Conservation (phyloP, 2,329 filamentous ascomycete genomes). For the Fusarium vanettenii region DNA sequence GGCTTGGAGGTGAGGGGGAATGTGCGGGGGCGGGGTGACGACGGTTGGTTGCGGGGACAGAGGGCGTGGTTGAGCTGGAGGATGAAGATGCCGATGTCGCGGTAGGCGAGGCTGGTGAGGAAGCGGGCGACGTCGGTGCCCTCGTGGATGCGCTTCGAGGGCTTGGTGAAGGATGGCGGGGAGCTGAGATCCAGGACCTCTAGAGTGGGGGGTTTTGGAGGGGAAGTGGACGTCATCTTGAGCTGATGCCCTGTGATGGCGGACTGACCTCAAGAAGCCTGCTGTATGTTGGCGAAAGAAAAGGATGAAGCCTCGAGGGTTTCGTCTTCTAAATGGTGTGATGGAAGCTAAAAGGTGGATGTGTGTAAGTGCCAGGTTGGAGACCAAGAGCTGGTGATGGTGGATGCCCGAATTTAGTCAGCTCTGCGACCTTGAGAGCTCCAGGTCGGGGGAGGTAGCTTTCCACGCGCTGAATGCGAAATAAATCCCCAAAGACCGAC, state of each 20-base stretch:
- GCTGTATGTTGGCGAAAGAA: not conserved
- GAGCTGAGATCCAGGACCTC: conserved; percentile 61
- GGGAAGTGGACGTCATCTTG: conserved; percentile 38
- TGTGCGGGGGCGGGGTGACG: conserved; percentile 48
- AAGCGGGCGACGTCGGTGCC: conserved; percentile 85
- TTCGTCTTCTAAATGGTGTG: not conserved
- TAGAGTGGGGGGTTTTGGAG: conserved; percentile 48
- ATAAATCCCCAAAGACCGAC: not conserved
- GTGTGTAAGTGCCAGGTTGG: conserved; percentile 8
- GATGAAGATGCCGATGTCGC: conserved; percentile 87
- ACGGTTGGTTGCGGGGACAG: conserved; percentile 73
- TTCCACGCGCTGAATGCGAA: not conserved
- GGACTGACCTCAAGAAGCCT: not conserved
- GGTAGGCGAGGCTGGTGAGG: conserved; percentile 83
- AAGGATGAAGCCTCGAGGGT: not conserved
- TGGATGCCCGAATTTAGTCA: conserved; percentile 20
- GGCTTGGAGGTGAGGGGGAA: conserved; percentile 57
- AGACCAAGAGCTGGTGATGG: not conserved
- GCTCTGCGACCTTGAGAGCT: not conserved
- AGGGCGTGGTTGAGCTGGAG: conserved; percentile 91
- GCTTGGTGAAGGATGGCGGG: conserved; percentile 69
- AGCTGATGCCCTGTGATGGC: not conserved
- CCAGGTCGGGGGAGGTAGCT: not conserved
- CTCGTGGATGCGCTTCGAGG: conserved; percentile 86
- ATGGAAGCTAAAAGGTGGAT: not conserved